Conservation (phyloP, 164 flowering plant species). For the Magnolia sinica region DNA sequence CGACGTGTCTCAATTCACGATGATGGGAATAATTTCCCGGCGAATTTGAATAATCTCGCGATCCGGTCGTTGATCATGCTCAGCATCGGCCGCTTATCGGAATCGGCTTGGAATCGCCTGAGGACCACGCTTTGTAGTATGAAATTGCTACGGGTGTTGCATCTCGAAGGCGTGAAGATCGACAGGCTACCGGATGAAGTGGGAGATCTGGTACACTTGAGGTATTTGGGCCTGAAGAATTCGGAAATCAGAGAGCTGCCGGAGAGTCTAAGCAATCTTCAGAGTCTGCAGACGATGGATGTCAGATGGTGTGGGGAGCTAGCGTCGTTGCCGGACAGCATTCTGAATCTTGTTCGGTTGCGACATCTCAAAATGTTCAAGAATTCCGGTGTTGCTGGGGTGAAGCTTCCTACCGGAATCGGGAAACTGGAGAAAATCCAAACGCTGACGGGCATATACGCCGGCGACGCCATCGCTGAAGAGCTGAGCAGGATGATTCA, state of each 20-base stretch:
- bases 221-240: constrained; percentile 13
- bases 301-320: constrained; percentile 6
- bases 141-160: constrained; percentile 13
- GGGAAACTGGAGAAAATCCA: background rate
- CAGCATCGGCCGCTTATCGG: constrained; percentile 12
- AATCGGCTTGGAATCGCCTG: constrained; percentile 12
- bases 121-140: constrained; percentile 5
- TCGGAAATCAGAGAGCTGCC: constrained; percentile 10
- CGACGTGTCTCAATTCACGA: constrained; percentile 14
- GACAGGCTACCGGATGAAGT: constrained; percentile 12
- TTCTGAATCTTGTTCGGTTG: background rate
- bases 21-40: constrained; percentile 11
- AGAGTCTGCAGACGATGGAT: constrained; percentile 16
- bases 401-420: background rate
- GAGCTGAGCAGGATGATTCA: background rate
- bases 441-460: background rate
- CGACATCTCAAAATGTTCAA: constrained; percentile 17
- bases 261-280: background rate
- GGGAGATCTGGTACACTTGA: constrained; percentile 13
- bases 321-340: background rate
- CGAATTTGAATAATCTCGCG: constrained; percentile 10
- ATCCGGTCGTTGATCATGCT: constrained; percentile 21
- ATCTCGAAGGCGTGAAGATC: constrained; percentile 2
- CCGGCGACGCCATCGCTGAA: background rate
- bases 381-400: background rate